Conservation (phyloP, 805 yeast species). For the Torulaspora franciscae region DNA sequence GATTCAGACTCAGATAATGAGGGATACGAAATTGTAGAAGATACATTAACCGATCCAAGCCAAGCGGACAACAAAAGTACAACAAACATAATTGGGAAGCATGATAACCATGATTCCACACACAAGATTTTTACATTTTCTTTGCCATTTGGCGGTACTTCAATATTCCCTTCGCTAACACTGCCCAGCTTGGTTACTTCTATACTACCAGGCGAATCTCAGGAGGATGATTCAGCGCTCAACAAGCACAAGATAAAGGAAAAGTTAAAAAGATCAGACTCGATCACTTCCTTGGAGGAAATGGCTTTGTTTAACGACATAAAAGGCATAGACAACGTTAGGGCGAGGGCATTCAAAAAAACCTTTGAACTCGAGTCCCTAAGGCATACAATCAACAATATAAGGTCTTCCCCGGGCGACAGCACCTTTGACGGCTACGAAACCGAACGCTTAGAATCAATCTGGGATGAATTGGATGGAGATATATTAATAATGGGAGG, state of each 20-base stretch:
- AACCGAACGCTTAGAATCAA: slow-evolving; percentile 35
- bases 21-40: not conserved
- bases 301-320: slow-evolving; percentile 49
- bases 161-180: slow-evolving; percentile 19
- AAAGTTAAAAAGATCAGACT: slow-evolving; percentile 46
- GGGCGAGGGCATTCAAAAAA: slow-evolving; percentile 64
- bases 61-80: not conserved
- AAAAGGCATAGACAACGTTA: slow-evolving; percentile 58
- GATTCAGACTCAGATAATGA: not conserved
- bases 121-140: slow-evolving; percentile 38
- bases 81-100: not conserved
- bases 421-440: slow-evolving; percentile 28
- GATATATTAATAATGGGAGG: slow-evolving; percentile 83
- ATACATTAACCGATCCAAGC: not conserved
- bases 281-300: slow-evolving; percentile 61
- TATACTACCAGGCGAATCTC: slow-evolving; percentile 15
- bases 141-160: slow-evolving; percentile 38
- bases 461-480: slow-evolving; percentile 63
- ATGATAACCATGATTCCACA: not conserved
- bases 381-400: slow-evolving; percentile 23
- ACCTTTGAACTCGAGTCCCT: slow-evolving; percentile 48
- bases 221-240: not conserved
- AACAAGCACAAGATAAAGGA: slow-evolving; percentile 21
- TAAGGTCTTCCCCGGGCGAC: slow-evolving; percentile 22
- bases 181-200: slow-evolving; percentile 14